These are phyloP conservation scores for Aspergillus cejpii DNA, from an alignment of 2,329 filamentous ascomycete genomes.

Conservation along the genomic window DNA sequence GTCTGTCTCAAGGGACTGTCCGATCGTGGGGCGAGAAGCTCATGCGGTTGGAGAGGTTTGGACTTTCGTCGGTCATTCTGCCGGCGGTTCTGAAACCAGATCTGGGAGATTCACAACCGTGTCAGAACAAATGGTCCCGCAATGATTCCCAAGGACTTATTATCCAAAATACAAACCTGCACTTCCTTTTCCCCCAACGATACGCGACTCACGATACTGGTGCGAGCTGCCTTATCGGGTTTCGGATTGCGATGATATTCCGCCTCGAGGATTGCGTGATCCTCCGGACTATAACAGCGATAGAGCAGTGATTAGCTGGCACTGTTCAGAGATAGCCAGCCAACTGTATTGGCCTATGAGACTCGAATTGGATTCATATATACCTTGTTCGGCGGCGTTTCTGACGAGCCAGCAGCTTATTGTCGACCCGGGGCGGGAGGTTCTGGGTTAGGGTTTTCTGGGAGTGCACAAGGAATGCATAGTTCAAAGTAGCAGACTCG, in stretches of 20 bases:
- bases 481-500: constrained; percentile 34
- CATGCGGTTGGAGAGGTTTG: constrained; percentile 70
- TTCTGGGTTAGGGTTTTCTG: constrained; percentile 51
- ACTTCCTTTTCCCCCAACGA: constrained; percentile 92
- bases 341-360: neutral
- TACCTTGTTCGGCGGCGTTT: constrained; percentile 58
- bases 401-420: constrained; percentile 54
- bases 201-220: constrained; percentile 76
- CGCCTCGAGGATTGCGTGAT: constrained; percentile 80
- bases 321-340: neutral
- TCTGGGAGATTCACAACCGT: constrained; percentile 48
- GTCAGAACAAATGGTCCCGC: constrained; percentile 14
- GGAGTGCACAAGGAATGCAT: constrained; percentile 56
- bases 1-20: constrained; percentile 24
- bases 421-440: constrained; percentile 52
- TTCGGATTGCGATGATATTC: constrained; percentile 82
- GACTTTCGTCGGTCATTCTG: constrained; percentile 90
- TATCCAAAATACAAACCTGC: constrained; percentile 58
- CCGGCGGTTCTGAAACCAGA: constrained; percentile 94
- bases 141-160: constrained; percentile 20
- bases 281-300: constrained; percentile 59
- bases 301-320: constrained; percentile 6
- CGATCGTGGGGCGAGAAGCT: constrained; percentile 50
- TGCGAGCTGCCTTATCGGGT: constrained; percentile 81
- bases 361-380: constrained; percentile 19